phyloP scores from a whole-genome alignment of 2,329 filamentous ascomycete species.

The Diaporthe sp. region DNA sequence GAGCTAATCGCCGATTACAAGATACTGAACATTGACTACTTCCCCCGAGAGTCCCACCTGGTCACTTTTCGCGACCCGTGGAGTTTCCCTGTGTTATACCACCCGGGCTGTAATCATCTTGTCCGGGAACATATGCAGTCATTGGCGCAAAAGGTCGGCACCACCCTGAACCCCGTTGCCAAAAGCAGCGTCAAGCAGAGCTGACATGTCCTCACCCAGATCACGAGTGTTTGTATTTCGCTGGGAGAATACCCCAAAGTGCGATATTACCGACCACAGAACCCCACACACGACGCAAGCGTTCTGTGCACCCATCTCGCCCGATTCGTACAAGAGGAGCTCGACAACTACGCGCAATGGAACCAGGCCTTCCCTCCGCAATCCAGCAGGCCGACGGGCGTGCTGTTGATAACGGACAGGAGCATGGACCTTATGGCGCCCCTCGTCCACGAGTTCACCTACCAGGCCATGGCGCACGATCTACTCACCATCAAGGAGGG shows the following conservation, averaged over 20 bases:
- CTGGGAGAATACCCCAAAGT: conserved; percentile 96
- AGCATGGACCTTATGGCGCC: conserved; percentile 94
- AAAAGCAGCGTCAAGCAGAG: background rate
- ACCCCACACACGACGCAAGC: conserved; percentile 85
- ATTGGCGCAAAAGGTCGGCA: conserved; percentile 85
- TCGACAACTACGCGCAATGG: conserved; percentile 89
- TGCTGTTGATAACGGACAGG: conserved; percentile 89
- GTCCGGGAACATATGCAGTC: conserved; percentile 87
- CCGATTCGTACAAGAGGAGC: conserved; percentile 89
- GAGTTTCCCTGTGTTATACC: conserved; percentile 94
- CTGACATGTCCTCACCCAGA: conserved; percentile 61
- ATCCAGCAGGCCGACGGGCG: conserved; percentile 82
- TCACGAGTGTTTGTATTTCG: conserved; percentile 88
- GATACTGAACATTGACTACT: conserved; percentile 89
- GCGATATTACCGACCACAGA: conserved; percentile 86
- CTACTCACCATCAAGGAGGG: conserved; percentile 88
- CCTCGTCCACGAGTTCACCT: conserved; percentile 95
- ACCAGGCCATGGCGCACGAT: conserved; percentile 98
- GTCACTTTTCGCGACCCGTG: conserved; percentile 94
- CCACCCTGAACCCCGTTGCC: conserved; percentile 30
- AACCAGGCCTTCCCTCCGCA: conserved; percentile 87
- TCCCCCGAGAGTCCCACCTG: conserved; percentile 90
- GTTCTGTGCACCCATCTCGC: conserved; percentile 91
- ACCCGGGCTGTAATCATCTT: conserved; percentile 88
- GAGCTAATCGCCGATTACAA: conserved; percentile 85